Evolutionary conservation across 1,139 yeast genomes (phyloP).

Genomic region (Blastobotrys illinoisensis): DNA sequence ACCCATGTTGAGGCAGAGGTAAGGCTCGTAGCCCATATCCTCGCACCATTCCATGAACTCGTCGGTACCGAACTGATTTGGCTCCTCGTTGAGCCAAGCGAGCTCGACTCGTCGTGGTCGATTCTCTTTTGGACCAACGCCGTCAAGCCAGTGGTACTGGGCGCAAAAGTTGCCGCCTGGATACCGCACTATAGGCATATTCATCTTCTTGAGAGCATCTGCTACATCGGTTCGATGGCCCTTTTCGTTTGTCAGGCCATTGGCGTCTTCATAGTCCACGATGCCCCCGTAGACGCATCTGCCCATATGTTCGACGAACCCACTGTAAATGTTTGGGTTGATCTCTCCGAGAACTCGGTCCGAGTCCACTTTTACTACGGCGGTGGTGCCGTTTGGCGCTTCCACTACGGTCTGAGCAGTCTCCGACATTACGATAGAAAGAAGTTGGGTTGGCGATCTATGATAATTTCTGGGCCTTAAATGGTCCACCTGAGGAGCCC

Average conservation of each 20-base stretch:
- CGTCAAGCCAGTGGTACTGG: conserved; percentile 35
- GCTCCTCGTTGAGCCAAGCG: conserved; percentile 34
- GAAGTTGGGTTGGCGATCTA: background rate
- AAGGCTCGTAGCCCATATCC: conserved; percentile 31
- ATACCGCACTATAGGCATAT: conserved; percentile 35
- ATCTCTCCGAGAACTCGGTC: conserved; percentile 23
- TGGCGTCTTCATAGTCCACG: conserved; percentile 28
- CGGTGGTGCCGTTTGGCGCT: background rate
- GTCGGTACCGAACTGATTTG: conserved; percentile 34
- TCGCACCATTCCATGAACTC: conserved; percentile 36
- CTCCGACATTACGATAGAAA: conserved; percentile 3
- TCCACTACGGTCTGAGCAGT: conserved; percentile 5
- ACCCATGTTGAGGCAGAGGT: conserved; percentile 35
- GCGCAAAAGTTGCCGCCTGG: conserved; percentile 37
- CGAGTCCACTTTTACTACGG: conserved; percentile 21
- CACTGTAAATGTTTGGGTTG: conserved; percentile 32
- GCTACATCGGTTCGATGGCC: conserved; percentile 33
- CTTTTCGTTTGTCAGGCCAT: conserved; percentile 24
- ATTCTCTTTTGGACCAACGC: conserved; percentile 31
- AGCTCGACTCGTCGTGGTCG: conserved; percentile 34
- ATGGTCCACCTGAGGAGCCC: background rate
- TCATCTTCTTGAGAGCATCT: conserved; percentile 30
- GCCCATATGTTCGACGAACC: conserved; percentile 36
- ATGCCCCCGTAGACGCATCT: conserved; percentile 37
- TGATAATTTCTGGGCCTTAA: background rate